Evolutionary conservation across 768 basidiomycete genomes (phyloP).

Genomic region (Trametes elegans): DNA sequence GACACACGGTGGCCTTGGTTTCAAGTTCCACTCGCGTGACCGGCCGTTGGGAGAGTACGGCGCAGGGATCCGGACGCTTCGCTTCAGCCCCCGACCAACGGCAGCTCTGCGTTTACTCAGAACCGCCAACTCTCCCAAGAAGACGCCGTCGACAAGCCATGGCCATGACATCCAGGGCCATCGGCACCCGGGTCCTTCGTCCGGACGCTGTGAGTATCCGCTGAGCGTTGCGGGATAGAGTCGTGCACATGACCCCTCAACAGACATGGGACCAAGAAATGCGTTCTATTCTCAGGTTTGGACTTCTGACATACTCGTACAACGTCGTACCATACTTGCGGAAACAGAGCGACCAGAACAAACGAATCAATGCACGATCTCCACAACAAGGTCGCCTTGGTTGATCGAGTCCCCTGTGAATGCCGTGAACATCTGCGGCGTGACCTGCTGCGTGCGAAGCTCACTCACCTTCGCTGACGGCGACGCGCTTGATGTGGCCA

Average conservation of each 20-base stretch:
- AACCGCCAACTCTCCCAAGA: neutral
- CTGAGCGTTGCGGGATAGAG: neutral
- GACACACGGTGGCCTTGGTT: neutral
- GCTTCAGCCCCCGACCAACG: conserved; percentile 4
- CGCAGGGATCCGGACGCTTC: neutral
- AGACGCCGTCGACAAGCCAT: neutral
- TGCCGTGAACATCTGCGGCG: conserved; percentile 3
- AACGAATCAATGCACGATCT: conserved; percentile 66
- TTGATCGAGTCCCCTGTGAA: conserved; percentile 84
- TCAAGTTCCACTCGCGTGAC: conserved; percentile 2
- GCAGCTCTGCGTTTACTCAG: neutral
- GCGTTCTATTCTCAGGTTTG: conserved; percentile 12
- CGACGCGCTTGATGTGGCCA: conserved; percentile 92
- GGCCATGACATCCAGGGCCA: conserved; percentile 3
- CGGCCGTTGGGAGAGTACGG: neutral
- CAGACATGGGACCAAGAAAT: neutral
- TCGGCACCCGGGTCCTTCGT: conserved; percentile 3
- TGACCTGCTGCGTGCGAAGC: neutral
- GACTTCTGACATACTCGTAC: conserved; percentile 22
- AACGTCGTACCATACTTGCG: conserved; percentile 9
- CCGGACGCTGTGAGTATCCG: conserved; percentile 10
- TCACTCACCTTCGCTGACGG: conserved; percentile 76
- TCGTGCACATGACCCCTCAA: conserved; percentile 5
- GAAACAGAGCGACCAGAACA: neutral
- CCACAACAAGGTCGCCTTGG: conserved; percentile 88